A percentile compares a stretch with the other conserved stretches of the same genome.
Evolutionary conservation across 805 yeast genomes (phyloP).

Genomic region (Debaryomyces prosopidis): DNA sequence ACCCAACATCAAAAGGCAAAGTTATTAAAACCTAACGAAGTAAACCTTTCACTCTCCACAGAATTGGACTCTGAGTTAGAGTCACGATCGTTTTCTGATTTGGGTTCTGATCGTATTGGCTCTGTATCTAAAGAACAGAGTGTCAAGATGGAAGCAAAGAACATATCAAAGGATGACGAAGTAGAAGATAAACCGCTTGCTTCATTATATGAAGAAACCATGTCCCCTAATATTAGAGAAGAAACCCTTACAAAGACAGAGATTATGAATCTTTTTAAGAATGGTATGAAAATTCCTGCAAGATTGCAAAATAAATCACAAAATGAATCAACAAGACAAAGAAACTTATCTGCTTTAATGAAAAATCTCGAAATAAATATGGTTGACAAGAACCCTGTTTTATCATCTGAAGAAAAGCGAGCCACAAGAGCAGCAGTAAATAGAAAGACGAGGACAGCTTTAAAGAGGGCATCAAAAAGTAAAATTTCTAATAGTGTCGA

Average conservation of each 20-base stretch:
- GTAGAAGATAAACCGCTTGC: neutral
- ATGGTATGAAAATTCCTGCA: slow-evolving; percentile 15
- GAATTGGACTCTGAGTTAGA: neutral
- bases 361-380: slow-evolving; percentile 21
- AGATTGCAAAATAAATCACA: slow-evolving; percentile 2
- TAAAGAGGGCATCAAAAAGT: neutral
- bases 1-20: slow-evolving; percentile 3
- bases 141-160: neutral
- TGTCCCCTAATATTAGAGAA: neutral
- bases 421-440: slow-evolving; percentile 1
- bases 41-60: too few species aligned
- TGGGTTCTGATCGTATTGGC: neutral
- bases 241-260: slow-evolving; percentile 13
- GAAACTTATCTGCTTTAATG: slow-evolving; percentile 8
- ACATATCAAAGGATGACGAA: neutral
- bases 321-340: neutral
- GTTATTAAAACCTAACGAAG: neutral
- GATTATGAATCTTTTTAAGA: slow-evolving; percentile 22
- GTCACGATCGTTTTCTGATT: neutral
- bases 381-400: slow-evolving; percentile 18
- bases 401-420: slow-evolving; percentile 2
- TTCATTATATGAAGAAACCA: neutral
- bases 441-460: neutral
- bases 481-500: neutral
- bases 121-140: neutral